Evolutionary conservation across 202 grass and related monocot species (phyloP), one percentile per base, ranked within the genome.

Genomic region (Bolboschoenoplectus hybrid): DNA sequence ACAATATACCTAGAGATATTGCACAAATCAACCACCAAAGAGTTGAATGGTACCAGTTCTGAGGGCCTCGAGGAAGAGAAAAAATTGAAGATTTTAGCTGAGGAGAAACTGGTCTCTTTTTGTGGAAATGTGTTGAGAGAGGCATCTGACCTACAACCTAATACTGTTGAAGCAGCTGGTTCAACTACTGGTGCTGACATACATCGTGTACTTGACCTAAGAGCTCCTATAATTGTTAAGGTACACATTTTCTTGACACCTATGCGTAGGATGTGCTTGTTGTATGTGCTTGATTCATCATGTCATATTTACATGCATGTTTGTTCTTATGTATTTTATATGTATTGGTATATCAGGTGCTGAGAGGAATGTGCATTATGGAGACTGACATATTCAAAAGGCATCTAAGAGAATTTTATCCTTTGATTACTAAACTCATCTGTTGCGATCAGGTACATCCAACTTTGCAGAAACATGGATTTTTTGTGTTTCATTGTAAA

Each of bases 351-450:
- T 60, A 82, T 35, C 88, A 99, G 97, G 97, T 99, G 81, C 90
- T 99, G 85, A 94, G 85, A 79, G 93, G 90, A 90, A 99, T 99
- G 97, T 92, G 93, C 40, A 88, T 85, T 84, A 99, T 99, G 97
- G 91, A 99, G 88, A 70, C 80, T 81, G 85, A 93, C 63, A 97
- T 97, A 88, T 99, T 99, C 86, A 99, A 93, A 86, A 97, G 84
- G 83, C 92, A 99, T 89, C 85, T 99, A 45, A 89, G 90, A 91
- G 97, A 97, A 80, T 97, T 99, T 64, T 99, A 97, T 88, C 97
- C 97, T 55, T 85, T 99, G 85, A 94, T 99, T 89, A 99, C 97
- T n/a, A 99, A 97, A 91, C 97, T 99, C 86, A 94, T 99, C 72
- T 99, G 97, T 81, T 99, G 97, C 73, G 93, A 99, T 87, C 97